phyloP scores from a whole-genome alignment of 2,329 filamentous ascomycete species.

The Fusarium pininemorale region DNA sequence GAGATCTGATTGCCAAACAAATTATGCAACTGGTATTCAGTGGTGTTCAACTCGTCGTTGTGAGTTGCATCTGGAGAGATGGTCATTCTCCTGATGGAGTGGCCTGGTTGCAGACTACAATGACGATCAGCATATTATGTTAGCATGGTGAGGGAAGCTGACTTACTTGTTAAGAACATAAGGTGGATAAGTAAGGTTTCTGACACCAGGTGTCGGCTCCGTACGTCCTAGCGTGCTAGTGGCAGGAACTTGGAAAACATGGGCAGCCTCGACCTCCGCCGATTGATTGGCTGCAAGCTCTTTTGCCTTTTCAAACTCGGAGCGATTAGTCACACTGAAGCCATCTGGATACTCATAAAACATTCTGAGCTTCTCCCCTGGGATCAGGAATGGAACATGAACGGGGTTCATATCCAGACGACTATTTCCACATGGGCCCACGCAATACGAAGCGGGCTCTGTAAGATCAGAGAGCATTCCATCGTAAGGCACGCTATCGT shows the following conservation, averaged over 20 bases:
- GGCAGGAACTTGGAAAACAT: not conserved
- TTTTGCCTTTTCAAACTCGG: not conserved
- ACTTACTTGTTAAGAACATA: not conserved
- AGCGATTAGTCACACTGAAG: not conserved
- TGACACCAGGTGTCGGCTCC: not conserved
- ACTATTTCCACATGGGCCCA: not conserved
- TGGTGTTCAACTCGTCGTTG: not conserved
- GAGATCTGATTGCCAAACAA: not conserved
- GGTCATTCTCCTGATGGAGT: not conserved
- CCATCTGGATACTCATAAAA: not conserved
- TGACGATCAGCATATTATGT: not conserved
- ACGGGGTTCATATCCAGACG: not conserved
- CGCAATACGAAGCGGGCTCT: not conserved
- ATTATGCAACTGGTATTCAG: not conserved
- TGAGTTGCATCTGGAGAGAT: not conserved
- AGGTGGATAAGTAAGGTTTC: not conserved
- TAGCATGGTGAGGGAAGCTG: fast-evolving
- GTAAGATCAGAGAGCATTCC: not conserved
- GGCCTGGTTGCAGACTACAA: not conserved
- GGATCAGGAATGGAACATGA: not conserved
- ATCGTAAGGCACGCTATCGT: not conserved
- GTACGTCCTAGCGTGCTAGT: not conserved
- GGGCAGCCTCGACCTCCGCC: not conserved
- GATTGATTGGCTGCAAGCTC: not conserved
- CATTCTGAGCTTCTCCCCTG: not conserved